Percentiles rank a stretch among this genome's conserved stretches.
Evolutionary conservation across 495 filamentous ascomycete genomes (phyloP).

Genomic region (Daldinia concentrica): DNA sequence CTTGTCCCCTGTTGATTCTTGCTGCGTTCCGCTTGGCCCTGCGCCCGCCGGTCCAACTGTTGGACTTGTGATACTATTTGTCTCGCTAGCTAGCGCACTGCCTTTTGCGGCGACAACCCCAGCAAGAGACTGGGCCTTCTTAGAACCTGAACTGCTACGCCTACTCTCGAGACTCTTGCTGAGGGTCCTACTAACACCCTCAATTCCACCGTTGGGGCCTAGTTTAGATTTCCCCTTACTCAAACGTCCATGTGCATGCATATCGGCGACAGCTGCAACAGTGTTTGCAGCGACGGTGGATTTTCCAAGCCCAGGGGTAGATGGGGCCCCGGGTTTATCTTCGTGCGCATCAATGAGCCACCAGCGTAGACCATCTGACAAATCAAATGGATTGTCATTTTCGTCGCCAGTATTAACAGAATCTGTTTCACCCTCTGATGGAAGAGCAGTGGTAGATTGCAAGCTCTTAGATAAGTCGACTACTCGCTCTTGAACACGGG

Average conservation of each 20-base stretch:
- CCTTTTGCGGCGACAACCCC: conserved; percentile 50
- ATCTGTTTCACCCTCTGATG: conserved; percentile 49
- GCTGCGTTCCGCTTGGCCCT: conserved; percentile 30
- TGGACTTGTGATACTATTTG: conserved; percentile 59
- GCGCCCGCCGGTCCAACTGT: conserved; percentile 36
- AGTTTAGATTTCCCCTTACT: conserved; percentile 60
- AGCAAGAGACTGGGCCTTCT: conserved; percentile 66
- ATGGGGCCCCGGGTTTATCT: conserved; percentile 93
- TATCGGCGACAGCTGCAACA: conserved; percentile 76
- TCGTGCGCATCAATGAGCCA: conserved; percentile 93
- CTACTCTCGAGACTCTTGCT: conserved; percentile 89
- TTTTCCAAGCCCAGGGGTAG: conserved; percentile 86
- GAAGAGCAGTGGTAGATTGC: conserved; percentile 43
- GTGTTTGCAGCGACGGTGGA: conserved; percentile 89
- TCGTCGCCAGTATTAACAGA: conserved; percentile 67
- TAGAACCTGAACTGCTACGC: conserved; percentile 83
- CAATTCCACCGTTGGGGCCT: conserved; percentile 61
- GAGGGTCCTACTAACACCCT: conserved; percentile 77
- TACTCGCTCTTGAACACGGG: conserved; percentile 89
- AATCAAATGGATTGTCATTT: conserved; percentile 96
- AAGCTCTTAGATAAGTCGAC: conserved; percentile 86
- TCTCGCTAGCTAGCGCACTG: conserved; percentile 59
- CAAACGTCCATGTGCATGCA: conserved; percentile 61
- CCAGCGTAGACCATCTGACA: conserved; percentile 95
- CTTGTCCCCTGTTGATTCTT: conserved; percentile 26